phyloP scores from a whole-genome alignment of 306 rosid species.

The Abrus precatorius region DNA sequence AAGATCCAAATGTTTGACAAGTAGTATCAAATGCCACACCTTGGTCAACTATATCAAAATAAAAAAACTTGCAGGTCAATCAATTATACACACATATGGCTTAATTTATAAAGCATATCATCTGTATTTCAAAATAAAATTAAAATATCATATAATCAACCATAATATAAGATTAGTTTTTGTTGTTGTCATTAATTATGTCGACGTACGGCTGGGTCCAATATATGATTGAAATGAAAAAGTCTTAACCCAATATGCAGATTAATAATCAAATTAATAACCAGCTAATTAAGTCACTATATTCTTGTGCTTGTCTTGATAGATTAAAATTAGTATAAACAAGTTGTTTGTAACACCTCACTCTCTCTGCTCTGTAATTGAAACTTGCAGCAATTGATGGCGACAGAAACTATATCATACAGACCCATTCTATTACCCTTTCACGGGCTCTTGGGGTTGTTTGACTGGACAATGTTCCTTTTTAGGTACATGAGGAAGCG shows the following conservation, averaged over 20 bases:
- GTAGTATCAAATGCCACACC: neutral
- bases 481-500: neutral
- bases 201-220: neutral
- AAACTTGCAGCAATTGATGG: conserved; percentile 15
- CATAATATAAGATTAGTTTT: neutral
- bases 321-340: neutral
- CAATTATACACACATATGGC: neutral
- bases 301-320: too few species aligned
- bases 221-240: neutral
- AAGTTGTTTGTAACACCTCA: neutral
- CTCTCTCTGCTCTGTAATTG: conserved; percentile 1
- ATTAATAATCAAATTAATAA: conserved; percentile 7
- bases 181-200: neutral
- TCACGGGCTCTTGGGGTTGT: conserved; percentile 52
- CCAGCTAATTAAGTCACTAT: neutral
- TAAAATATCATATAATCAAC: neutral
- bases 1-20: neutral
- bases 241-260: neutral
- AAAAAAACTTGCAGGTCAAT: conserved; percentile 9
- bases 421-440: conserved; percentile 45
- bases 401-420: conserved; percentile 15
- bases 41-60: neutral
- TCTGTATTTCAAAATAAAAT: neutral
- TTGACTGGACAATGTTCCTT: neutral
- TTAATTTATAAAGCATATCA: neutral